Base-by-base conservation (phyloP, 2,329 filamentous ascomycete genomes). In the Aspergillus neotritici region DNA sequence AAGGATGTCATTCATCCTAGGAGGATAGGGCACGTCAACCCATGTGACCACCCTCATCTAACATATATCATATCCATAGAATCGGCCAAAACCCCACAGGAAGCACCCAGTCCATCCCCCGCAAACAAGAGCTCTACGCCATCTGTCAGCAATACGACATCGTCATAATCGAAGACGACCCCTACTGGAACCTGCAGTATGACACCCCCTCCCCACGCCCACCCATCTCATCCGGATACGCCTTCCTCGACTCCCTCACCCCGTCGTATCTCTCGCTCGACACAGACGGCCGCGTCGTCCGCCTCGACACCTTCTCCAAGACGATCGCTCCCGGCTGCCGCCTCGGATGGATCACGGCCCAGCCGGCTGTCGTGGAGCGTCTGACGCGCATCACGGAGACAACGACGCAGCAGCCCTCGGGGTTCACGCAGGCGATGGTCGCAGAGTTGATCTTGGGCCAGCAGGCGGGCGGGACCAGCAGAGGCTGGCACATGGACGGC, bases 111-210 rank as follows among this genome's bases (percentile, higher is more conserved):
- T 83, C 85, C 3, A 63, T 93, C 8, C 70, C 83, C 56, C 81
- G 91, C 32, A 79, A 87, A 43, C 84, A 79, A 56, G 82, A 89
- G 40, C 77, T 96, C 21, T 96, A 96, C 61, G 79, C 76, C 13
- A 63, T 96, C 11, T 93, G 86, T 67, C 82, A 82, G 62, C 79
- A 84, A 61, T 94, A 87, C 68, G 89, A 96, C 64, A 78, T 96
- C 50, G 79, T 96, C 57, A 95, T 96, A 52, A 71, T 94, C 49
- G 91, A 97, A 66, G 91, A 97, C 57, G 90, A 96, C 50, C 91
- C 91, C 5, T 96, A 96, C 71, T 96, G 88, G 87, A 91, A 93
- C 64, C 75, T 97, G 7, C 91, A 96, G 63, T 96, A 80, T 65
- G 56, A 57, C 63, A 47, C 60, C 64, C 39, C 66, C 68, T 43